Evolutionary conservation across 257 asterid species (phyloP).

Genomic region (Schizonepeta tenuifolia): DNA sequence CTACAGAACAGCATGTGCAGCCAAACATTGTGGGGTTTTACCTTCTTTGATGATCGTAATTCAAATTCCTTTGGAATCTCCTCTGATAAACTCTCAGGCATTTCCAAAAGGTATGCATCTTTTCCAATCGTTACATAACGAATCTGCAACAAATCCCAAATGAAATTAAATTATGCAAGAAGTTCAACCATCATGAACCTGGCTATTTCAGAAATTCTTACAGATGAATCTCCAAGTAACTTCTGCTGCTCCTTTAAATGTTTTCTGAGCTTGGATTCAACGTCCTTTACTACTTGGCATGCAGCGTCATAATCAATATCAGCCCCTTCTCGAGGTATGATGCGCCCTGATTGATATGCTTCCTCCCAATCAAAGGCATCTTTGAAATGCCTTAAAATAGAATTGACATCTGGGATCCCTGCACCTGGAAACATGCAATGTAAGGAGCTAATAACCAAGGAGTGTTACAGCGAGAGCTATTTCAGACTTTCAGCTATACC

Average conservation of each 20-base stretch:
- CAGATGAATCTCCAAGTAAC: constrained; percentile 83
- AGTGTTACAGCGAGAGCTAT: constrained; percentile 13
- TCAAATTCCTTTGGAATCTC: constrained; percentile 79
- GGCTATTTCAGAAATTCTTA: constrained; percentile 43
- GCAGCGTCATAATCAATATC: constrained; percentile 92
- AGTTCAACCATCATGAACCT: constrained; percentile 18
- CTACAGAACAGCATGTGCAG: constrained; percentile 16
- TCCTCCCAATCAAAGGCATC: constrained; percentile 96
- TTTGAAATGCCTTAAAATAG: constrained; percentile 74
- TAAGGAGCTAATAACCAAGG: constrained; percentile 39
- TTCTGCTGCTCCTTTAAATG: constrained; percentile 84
- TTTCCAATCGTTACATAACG: constrained; percentile 83
- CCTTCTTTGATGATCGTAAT: constrained; percentile 91
- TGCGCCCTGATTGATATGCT: constrained; percentile 89
- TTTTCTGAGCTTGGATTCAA: constrained; percentile 66
- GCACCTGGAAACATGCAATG: constrained; percentile 50
- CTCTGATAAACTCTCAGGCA: constrained; percentile 79
- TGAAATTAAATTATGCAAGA: constrained; percentile 20
- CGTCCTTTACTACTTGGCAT: constrained; percentile 62
- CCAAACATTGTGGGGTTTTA: constrained; percentile 24
- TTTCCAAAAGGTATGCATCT: constrained; percentile 90
- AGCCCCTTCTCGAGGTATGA: constrained; percentile 90
- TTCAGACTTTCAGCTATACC: constrained; percentile 49
- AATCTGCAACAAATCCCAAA: constrained; percentile 51
- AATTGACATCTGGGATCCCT: constrained; percentile 64